Percentiles rank a stretch among this genome's conserved stretches.
Evolutionary conservation across 495 filamentous ascomycete species (phyloP).

Genomic region (Ascodesmis nigricans): DNA sequence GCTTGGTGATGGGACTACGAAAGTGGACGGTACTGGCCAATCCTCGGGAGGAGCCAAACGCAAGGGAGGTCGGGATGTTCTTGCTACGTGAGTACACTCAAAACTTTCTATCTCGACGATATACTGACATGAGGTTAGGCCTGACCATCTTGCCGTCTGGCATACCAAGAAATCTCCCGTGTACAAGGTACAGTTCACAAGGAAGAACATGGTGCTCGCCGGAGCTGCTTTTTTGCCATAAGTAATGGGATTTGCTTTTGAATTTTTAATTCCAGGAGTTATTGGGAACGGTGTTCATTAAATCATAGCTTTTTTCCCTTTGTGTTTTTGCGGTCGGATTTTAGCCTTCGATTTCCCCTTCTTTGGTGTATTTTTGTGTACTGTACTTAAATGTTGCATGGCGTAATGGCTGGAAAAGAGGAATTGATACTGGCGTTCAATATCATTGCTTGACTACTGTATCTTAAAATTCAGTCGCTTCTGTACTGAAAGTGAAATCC

Average conservation of each 20-base stretch:
- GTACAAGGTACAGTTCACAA: conserved; percentile 77
- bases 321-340: no score
- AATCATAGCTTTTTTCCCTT: no score
- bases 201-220: conserved; percentile 77
- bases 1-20: conserved; percentile 16
- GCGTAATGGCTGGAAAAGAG: no score
- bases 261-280: no score
- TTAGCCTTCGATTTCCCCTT: no score
- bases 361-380: no score
- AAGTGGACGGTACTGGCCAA: conserved; percentile 21
- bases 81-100: conserved; percentile 34
- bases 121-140: conserved; percentile 13
- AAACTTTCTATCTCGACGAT: background rate
- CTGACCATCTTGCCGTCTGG: conserved; percentile 83
- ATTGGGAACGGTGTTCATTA: no score
- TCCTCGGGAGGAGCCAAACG: conserved; percentile 19
- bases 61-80: conserved; percentile 80
- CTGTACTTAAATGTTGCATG: no score
- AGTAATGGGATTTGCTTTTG: conserved; percentile 6
- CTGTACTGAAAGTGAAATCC: no score
- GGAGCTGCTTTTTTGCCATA: conserved; percentile 62
- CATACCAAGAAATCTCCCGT: conserved; percentile 90
- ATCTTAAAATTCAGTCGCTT: no score
- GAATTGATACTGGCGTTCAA: no score
- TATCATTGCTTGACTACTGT: no score